Base-by-base conservation (phyloP, 1,284 basidiomycete species). In the Microbotryum violaceum region DNA sequence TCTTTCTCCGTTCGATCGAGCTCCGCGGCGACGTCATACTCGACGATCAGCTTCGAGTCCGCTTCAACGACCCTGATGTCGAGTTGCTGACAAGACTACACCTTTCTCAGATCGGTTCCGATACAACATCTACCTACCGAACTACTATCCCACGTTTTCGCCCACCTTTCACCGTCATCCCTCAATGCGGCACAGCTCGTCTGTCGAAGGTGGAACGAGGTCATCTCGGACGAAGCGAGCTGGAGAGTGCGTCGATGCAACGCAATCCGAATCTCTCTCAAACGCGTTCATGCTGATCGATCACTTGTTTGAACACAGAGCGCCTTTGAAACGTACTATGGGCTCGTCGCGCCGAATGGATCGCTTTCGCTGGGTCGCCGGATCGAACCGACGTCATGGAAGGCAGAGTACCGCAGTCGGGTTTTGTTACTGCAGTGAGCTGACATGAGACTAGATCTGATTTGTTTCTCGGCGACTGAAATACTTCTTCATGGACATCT, bases 71-170 rank as follows among this genome's bases (percentile, higher is more conserved):
- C 12, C 37, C 3, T 16, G 14, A 16, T 42, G 37, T 10, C 37
- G 18, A 42, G 5, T 9, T 42, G 37, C 37, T 42, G 37, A 42
- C 37, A 3, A 3, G 37, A 42, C 16, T 10, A 42, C 37, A 42
- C 37, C 37, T 10, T 42, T 18, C 5, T 42, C 65, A 66, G 65
- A 6, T 48, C 55, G 14, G 61, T 67, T 5, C 60, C 60, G 20
- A 70, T 70, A 44, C 45, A 60, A 37, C 21, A 47, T 18, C 61
- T 72, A 12, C 71, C 71, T 14, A 54, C 64, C 48, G 71, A 72
- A 27, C 49, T 57, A 21, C 56, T 72, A 10, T 56, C 65, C 1
- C 66, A 70, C 42, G 52, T 72, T 29, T 71, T 72, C 49, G 71
- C 70, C 6, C 59, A 67, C 33, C 61, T 72, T 23, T 63, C 67